A percentile compares a stretch with the other conserved stretches of the same genome.
phyloP scores from a whole-genome alignment of 345 rosid species.

The Eutrema yunnanense region DNA sequence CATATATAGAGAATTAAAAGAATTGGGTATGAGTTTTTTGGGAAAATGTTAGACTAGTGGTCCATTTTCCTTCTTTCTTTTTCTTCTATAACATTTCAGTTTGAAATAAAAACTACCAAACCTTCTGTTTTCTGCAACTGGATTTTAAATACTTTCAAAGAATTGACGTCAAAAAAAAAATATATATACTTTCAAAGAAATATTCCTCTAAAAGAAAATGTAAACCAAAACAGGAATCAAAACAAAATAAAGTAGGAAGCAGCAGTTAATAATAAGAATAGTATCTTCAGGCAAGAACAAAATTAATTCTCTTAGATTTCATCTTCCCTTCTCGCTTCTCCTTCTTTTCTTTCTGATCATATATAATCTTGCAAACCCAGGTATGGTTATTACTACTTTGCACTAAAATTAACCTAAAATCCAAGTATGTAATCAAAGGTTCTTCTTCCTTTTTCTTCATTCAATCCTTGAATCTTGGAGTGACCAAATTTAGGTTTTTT shows the following conservation, averaged over 20 bases:
- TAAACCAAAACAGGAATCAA: conserved; percentile 21
- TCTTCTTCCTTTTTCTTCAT: background rate
- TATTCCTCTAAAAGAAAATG: conserved; percentile 16
- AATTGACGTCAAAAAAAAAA: background rate
- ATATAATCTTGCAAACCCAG: background rate
- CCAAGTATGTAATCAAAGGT: background rate
- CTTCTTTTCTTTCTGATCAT: background rate
- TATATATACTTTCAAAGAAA: conserved; percentile 18
- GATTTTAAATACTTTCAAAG: conserved; percentile 10
- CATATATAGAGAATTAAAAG: background rate
- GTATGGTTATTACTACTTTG: background rate
- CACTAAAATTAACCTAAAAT: background rate
- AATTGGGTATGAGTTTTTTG: conserved; percentile 22
- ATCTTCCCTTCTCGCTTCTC: conserved; percentile 8
- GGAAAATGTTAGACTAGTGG: conserved; percentile 35
- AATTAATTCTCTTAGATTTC: conserved; percentile 14
- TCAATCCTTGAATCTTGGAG: background rate
- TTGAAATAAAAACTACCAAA: conserved; percentile 30
- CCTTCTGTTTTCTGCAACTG: conserved; percentile 47
- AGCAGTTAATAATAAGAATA: conserved; percentile 27
- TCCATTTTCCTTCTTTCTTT: conserved; percentile 35
- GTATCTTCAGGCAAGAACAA: conserved; percentile 12
- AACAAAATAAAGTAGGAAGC: conserved; percentile 20
- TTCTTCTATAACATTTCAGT: conserved; percentile 26
- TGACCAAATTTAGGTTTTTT: background rate